Evolutionary conservation across 75 land plant species (phyloP).

Genomic region (Azolla pinnata): DNA sequence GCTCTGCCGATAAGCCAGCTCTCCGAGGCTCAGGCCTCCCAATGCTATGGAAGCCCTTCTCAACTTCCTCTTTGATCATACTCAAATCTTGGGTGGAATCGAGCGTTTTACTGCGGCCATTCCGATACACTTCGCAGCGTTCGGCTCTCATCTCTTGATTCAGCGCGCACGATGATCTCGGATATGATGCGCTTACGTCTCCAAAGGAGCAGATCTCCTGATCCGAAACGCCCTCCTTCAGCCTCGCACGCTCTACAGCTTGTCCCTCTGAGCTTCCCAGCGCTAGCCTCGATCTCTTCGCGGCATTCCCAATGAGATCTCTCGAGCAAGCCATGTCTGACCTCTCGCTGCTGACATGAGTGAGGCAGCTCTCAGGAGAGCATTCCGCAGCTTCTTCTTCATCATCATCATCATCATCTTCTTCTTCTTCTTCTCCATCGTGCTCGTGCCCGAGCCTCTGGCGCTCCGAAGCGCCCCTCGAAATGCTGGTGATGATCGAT

Average conservation of each 20-base stretch:
- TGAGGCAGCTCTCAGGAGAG: constrained; percentile 21
- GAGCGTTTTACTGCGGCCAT: too few species aligned
- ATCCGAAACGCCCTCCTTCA: not conserved
- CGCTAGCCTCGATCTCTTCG: not conserved
- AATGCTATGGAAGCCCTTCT: constrained; percentile 16
- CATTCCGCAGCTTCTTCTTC: constrained; percentile 20
- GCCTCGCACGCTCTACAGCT: not conserved
- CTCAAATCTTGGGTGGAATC: constrained; percentile 28
- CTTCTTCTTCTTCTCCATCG: too few species aligned
- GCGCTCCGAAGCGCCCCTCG: constrained; percentile 23
- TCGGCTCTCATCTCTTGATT: not conserved
- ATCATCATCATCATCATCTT: constrained; percentile 14
- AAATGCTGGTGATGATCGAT: constrained; percentile 41
- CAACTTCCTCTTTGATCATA: constrained; percentile 8
- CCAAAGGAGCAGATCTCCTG: constrained; percentile 8
- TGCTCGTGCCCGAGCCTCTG: too few species aligned
- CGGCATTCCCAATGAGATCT: not conserved
- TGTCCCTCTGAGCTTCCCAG: not conserved
- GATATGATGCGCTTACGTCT: constrained; percentile 20
- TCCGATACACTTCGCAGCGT: constrained; percentile 24
- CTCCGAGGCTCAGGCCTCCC: constrained; percentile 37
- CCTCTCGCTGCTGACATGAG: not conserved
- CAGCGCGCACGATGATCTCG: constrained; percentile 12
- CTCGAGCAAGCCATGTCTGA: not conserved
- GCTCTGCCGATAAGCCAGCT: constrained; percentile 14